Percentiles rank a stretch among this genome's conserved stretches.
Evolutionary conservation across 148 eudicot species (phyloP).

Genomic region (Polygonum maritimum): DNA sequence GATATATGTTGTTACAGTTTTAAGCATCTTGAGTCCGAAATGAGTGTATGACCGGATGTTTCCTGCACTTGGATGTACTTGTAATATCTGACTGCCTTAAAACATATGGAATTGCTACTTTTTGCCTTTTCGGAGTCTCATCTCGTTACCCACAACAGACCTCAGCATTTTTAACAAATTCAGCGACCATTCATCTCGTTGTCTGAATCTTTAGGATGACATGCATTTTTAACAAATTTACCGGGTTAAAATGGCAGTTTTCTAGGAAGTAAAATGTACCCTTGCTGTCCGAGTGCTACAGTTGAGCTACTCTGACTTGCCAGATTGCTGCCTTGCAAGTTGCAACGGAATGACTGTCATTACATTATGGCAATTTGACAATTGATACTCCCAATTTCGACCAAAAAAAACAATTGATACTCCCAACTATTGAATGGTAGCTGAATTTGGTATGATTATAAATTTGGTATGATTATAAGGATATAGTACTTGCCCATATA

Average conservation of each 20-base stretch:
- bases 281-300: not conserved
- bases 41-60: not conserved
- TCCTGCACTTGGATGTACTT: not conserved
- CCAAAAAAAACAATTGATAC: not conserved
- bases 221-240: too few relatives aligned
- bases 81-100: not conserved
- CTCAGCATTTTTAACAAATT: too few relatives aligned
- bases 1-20: not conserved
- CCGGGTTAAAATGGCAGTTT: too few relatives aligned
- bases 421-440: not conserved
- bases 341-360: not conserved
- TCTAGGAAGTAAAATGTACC: not conserved
- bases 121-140: not conserved
- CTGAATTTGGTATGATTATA: not conserved
- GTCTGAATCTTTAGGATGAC: too few relatives aligned
- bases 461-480: too few relatives aligned
- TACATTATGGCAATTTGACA: not conserved
- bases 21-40: slow-evolving; percentile 1
- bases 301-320: not conserved
- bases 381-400: not conserved
- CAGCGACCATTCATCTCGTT: too few relatives aligned
- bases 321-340: not conserved
- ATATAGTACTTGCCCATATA: not conserved
- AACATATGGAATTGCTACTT: not conserved
- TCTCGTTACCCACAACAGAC: not conserved